phyloP scores from a whole-genome alignment of 2,329 filamentous ascomycete genomes.

The Nothomitra cinnamomea region DNA sequence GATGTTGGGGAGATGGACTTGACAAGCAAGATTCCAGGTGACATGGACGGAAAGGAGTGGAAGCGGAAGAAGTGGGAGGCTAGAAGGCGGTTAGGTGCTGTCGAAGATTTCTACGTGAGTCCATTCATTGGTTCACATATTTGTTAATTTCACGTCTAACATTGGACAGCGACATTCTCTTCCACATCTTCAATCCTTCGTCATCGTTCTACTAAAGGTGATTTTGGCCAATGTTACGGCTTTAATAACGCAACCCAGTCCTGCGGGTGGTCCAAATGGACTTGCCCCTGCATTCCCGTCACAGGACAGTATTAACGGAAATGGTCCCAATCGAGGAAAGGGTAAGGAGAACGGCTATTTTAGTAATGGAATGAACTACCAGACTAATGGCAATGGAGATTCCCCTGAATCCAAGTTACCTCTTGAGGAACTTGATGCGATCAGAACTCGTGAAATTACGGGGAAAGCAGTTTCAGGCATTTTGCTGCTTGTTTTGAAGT shows the following conservation, averaged over 20 bases:
- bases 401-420: conserved; percentile 17
- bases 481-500: conserved; percentile 76
- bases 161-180: conserved; percentile 47
- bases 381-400: conserved; percentile 16
- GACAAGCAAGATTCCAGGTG: neutral
- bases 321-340: conserved; percentile 14
- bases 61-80: conserved; percentile 16
- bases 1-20: neutral
- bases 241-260: conserved; percentile 46
- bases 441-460: conserved; percentile 70
- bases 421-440: conserved; percentile 64
- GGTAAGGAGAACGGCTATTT: conserved; percentile 20
- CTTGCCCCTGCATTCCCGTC: conserved; percentile 16
- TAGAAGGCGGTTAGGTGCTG: conserved; percentile 47
- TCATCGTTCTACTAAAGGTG: conserved; percentile 82
- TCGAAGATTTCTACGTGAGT: conserved; percentile 77
- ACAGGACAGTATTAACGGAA: conserved; percentile 8
- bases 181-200: conserved; percentile 76
- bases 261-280: conserved; percentile 11
- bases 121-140: neutral
- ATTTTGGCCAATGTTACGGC: conserved; percentile 77
- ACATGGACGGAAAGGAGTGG: neutral
- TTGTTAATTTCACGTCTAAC: neutral
- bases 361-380: conserved; percentile 13
- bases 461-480: conserved; percentile 85